Conservation (phyloP, 1,139 yeast species). For the Candida freyschussii region DNA sequence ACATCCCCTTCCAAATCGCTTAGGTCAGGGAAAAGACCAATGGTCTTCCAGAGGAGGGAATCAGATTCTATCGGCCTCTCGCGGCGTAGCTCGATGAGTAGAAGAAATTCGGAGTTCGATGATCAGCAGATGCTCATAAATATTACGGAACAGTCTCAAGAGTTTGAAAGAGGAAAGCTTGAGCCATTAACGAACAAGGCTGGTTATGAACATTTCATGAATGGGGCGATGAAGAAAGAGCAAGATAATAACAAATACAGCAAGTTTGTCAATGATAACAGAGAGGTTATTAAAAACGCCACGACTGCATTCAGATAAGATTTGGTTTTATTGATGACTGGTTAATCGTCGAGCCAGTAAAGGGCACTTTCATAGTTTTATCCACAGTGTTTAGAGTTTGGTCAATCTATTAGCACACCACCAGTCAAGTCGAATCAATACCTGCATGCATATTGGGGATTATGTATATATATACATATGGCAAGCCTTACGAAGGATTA, state of each 20-base stretch:
- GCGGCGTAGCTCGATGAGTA: not conserved
- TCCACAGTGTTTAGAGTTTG: not conserved
- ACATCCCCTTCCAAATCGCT: constrained; percentile 6
- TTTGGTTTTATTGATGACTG: not conserved
- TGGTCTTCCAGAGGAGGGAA: constrained; percentile 7
- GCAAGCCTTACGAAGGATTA: too few relatives aligned
- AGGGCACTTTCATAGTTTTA: constrained; percentile 1
- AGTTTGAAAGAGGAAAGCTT: constrained; percentile 11
- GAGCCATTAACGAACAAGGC: constrained; percentile 7
- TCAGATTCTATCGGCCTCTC: constrained; percentile 7
- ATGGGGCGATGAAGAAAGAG: constrained; percentile 17
- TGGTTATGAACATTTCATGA: constrained; percentile 21
- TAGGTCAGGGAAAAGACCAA: not conserved
- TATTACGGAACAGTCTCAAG: constrained; percentile 19
- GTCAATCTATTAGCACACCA: not conserved
- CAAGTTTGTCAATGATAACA: constrained; percentile 16
- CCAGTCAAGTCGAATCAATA: too few relatives aligned
- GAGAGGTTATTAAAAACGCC: constrained; percentile 7
- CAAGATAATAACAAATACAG: constrained; percentile 13
- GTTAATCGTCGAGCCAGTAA: constrained; percentile 1
- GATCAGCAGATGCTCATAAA: constrained; percentile 14
- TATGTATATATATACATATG: too few relatives aligned
- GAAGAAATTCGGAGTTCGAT: constrained; percentile 1
- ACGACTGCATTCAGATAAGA: not conserved
- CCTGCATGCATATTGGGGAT: too few relatives aligned